Evolutionary conservation across 495 filamentous ascomycete species (phyloP).

Genomic region (Podospora anserina): DNA sequence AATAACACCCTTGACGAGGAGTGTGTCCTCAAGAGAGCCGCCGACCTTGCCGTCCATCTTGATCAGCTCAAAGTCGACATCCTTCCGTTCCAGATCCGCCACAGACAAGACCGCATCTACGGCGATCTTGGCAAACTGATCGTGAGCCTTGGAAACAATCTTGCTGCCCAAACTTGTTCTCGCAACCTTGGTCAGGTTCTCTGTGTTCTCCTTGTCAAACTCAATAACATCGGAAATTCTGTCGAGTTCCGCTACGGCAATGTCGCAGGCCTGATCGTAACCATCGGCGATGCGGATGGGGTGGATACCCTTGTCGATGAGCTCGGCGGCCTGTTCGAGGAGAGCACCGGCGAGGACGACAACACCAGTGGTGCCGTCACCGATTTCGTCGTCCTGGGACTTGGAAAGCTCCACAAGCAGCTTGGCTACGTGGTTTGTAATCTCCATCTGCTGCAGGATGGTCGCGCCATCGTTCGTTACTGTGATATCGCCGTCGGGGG

Average conservation of each 20-base stretch:
- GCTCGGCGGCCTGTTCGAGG: slow-evolving; percentile 93
- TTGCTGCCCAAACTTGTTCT: slow-evolving; percentile 97
- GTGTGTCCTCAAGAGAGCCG: slow-evolving; percentile 87
- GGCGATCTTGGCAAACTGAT: slow-evolving; percentile 96
- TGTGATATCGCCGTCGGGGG: slow-evolving; percentile 97
- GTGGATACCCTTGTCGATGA: slow-evolving; percentile 99
- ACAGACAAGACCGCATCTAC: slow-evolving; percentile 96
- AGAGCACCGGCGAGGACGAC: slow-evolving; percentile 94
- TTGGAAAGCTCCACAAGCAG: slow-evolving; percentile 97
- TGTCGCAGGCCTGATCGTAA: slow-evolving; percentile 95
- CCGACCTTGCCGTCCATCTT: slow-evolving; percentile 99
- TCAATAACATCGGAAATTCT: slow-evolving; percentile 86
- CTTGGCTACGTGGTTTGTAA: slow-evolving; percentile 97
- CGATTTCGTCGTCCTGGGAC: slow-evolving; percentile 98
- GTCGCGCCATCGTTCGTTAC: slow-evolving; percentile 99
- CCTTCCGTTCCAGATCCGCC: slow-evolving; percentile 91
- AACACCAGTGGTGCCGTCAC: slow-evolving; percentile 96
- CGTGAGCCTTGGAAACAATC: slow-evolving; percentile 98
- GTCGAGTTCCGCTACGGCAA: slow-evolving; percentile 88
- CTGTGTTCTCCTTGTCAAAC: slow-evolving; percentile 72
- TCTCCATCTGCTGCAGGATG: slow-evolving; percentile 97
- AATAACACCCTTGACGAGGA: slow-evolving; percentile 96
- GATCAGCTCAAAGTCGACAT: slow-evolving; percentile 98
- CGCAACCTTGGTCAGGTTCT: slow-evolving; percentile 87
- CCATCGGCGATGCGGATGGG: slow-evolving; percentile 98